Evolutionary conservation across 345 rosid genomes (phyloP).

Genomic region (Euphorbia peplus): DNA sequence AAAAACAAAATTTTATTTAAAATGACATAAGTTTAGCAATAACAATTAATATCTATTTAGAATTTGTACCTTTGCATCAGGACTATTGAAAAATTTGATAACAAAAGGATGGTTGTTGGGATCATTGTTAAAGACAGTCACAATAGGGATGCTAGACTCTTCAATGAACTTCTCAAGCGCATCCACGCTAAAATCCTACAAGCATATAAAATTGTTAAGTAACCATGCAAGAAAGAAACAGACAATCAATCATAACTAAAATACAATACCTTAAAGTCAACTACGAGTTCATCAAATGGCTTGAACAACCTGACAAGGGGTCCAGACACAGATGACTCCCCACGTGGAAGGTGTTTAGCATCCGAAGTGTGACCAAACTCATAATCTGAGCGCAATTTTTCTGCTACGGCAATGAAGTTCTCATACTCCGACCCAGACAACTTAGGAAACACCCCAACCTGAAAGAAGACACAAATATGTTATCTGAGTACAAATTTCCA

Average conservation of each 20-base stretch:
- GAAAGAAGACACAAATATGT: constrained; percentile 14
- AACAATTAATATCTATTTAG: background rate
- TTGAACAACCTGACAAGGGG: constrained; percentile 88
- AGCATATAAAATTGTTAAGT: constrained; percentile 11
- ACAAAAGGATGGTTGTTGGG: constrained; percentile 74
- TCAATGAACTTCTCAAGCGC: constrained; percentile 78
- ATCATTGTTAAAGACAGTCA: constrained; percentile 71
- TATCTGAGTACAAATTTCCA: background rate
- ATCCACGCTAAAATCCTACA: constrained; percentile 72
- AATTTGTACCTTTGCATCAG: constrained; percentile 57
- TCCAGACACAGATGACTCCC: constrained; percentile 77
- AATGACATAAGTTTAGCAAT: background rate
- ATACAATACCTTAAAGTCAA: constrained; percentile 66
- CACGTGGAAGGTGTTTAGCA: constrained; percentile 88
- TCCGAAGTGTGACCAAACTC: constrained; percentile 80
- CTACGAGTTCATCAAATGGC: constrained; percentile 89
- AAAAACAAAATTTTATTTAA: background rate
- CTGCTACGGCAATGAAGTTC: constrained; percentile 61
- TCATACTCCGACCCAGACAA: constrained; percentile 86
- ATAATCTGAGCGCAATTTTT: constrained; percentile 82
- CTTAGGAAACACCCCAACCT: constrained; percentile 93
- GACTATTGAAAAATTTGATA: constrained; percentile 69
- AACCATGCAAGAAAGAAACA: background rate
- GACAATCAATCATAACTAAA: background rate
- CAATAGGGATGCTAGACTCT: constrained; percentile 63